Percentiles rank a stretch among this genome's conserved stretches.
These are phyloP conservation scores for Rhizopus sp. DNA, from an alignment of 371 early-diverging fungal genomes.

Conservation along the genomic window DNA sequence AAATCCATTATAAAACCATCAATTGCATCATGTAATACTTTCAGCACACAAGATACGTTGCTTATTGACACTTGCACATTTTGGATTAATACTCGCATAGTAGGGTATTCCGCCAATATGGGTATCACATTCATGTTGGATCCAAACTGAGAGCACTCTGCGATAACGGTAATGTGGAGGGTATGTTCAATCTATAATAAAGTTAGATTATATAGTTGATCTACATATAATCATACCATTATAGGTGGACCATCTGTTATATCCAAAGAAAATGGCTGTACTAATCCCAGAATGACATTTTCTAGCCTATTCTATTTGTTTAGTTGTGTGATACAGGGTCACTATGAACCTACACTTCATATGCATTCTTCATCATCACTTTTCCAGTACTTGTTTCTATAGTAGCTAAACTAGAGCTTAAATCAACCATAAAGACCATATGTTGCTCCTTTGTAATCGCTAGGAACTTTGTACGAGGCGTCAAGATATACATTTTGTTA, in stretches of 20 bases:
- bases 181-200: constrained; percentile 54
- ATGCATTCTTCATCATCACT: constrained; percentile 56
- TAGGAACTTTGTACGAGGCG: constrained; percentile 67
- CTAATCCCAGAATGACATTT: constrained; percentile 34
- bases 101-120: constrained; percentile 59
- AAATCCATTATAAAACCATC: constrained; percentile 62
- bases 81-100: constrained; percentile 70
- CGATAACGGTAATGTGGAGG: constrained; percentile 73
- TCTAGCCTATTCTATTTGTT: constrained; percentile 18
- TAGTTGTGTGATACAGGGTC: not conserved
- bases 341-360: constrained; percentile 59
- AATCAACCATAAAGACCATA: constrained; percentile 71
- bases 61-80: constrained; percentile 52
- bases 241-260: constrained; percentile 12
- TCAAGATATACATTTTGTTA: constrained; percentile 45
- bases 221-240: constrained; percentile 6
- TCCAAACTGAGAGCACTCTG: constrained; percentile 72
- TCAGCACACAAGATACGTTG: constrained; percentile 56
- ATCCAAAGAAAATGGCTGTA: constrained; percentile 33
- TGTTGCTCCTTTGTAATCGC: constrained; percentile 58
- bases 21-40: constrained; percentile 52
- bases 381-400: constrained; percentile 57
- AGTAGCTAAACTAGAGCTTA: constrained; percentile 70
- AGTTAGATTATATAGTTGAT: constrained; percentile 1
- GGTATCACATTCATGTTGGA: constrained; percentile 62